Percentiles rank a stretch among this genome's conserved stretches.
phyloP scores from a whole-genome alignment of 2,329 filamentous ascomycete genomes.

The Lachnellula subtilissima region DNA sequence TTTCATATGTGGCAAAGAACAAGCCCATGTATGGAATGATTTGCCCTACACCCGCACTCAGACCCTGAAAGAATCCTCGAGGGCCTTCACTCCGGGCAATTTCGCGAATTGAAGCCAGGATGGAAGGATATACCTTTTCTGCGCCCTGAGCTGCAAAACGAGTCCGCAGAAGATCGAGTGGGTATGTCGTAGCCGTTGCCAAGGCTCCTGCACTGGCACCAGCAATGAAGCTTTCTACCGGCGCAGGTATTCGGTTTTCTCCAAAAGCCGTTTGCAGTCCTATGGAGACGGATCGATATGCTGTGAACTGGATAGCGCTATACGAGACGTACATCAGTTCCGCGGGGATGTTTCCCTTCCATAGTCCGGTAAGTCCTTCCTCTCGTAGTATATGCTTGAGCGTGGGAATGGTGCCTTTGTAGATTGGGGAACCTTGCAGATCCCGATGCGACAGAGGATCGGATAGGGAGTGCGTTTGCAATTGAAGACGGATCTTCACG shows the following conservation, averaged over 20 bases:
- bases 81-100: slow-evolving; percentile 73
- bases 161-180: slow-evolving; percentile 86
- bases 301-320: slow-evolving; percentile 81
- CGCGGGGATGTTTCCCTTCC: slow-evolving; percentile 97
- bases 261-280: slow-evolving; percentile 46
- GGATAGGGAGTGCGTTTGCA: slow-evolving; percentile 75
- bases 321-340: slow-evolving; percentile 93
- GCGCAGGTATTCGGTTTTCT: slow-evolving; percentile 49
- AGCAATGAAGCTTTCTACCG: slow-evolving; percentile 74
- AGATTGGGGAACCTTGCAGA: slow-evolving; percentile 46
- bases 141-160: slow-evolving; percentile 93
- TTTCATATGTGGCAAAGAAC: slow-evolving; percentile 89
- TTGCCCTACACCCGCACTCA: slow-evolving; percentile 75
- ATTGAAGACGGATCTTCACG: slow-evolving; percentile 93
- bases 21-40: slow-evolving; percentile 96
- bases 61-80: slow-evolving; percentile 80
- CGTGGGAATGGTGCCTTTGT: slow-evolving; percentile 74
- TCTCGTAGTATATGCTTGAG: slow-evolving; percentile 69
- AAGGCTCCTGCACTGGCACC: slow-evolving; percentile 78
- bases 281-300: slow-evolving; percentile 73
- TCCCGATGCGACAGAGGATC: slow-evolving; percentile 59
- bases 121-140: slow-evolving; percentile 70
- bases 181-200: slow-evolving; percentile 82
- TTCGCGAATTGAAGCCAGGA: slow-evolving; percentile 63
- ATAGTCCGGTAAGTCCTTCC: slow-evolving; percentile 82